Base-by-base conservation (phyloP, 805 yeast genomes). In the Metschnikowia similis region DNA sequence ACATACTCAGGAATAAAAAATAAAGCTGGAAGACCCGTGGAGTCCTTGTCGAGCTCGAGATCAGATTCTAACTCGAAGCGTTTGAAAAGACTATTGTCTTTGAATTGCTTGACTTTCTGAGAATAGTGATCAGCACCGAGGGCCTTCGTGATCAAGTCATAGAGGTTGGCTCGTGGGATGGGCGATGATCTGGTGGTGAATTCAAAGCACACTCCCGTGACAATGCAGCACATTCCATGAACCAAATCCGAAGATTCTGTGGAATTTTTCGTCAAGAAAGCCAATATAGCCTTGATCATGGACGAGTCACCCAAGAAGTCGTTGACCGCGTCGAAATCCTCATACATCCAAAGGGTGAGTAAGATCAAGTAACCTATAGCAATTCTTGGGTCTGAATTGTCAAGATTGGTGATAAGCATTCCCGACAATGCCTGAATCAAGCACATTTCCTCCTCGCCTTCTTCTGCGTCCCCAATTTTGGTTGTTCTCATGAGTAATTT, bases 21-120 rank as follows among this genome's bases (percentile, higher is more conserved):
- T 1, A 92, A 86, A 50, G 82, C 81, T 0, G 98, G 99, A 38
- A 92, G 75, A 1, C 99, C 99, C 1, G 96, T 83, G 2, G 82
- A 84, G 62, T 89, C 96, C 54, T 79, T 77, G 3, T 74, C 77
- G 28, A 52, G 47, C 7, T 49, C 56, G 2, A 52, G 17, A 10
- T 49, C 53, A 9, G 53, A 38, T 26, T 53, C 52, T 10, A 48
- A 53, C n/a, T 77, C 81, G 54, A 80, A 85, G 48, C 80, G 77
- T 8, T 78, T 74, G 58, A 89, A 82, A 6, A 68, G 59, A 0
- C 78, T 64, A 50, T 75, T 72, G 42, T 86, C 87, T 53, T 83
- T 81, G 57, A 94, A 83, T 60, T 87, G 89, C 45, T 81, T 81
- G 3, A 92, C 76, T 56, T 85, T 84, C 45, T 87, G 75, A 3